phyloP scores from a whole-genome alignment of 2,329 filamentous ascomycete species.

The Epichloe hybrida region DNA sequence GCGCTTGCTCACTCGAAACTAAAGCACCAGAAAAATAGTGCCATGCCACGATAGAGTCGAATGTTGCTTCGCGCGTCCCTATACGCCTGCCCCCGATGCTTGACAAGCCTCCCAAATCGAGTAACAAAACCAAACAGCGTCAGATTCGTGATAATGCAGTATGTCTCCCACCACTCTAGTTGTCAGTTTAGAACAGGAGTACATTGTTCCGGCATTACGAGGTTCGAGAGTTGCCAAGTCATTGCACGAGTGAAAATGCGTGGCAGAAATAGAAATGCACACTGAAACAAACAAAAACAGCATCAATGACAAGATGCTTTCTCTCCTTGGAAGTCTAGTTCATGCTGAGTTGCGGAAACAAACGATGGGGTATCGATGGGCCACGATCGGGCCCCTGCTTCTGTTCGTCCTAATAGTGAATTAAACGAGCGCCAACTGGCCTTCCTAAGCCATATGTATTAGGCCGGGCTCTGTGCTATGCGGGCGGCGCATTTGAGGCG shows the following conservation, averaged over 20 bases:
- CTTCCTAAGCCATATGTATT: constrained; percentile 26
- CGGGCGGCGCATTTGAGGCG: constrained; percentile 48
- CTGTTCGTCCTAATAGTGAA: not conserved
- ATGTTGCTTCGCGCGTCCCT: not conserved
- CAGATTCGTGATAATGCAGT: not conserved
- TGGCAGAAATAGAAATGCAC: not conserved
- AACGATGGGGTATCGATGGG: constrained; percentile 12
- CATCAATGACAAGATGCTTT: not conserved
- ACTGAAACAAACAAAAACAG: not conserved
- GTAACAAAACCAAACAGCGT: not conserved
- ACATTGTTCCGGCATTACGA: no score
- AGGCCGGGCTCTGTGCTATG: constrained; percentile 57
- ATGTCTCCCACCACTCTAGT: not conserved
- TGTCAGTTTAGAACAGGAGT: not conserved
- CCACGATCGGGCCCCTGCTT: constrained; percentile 1
- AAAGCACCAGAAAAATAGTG: not conserved
- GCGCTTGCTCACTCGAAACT: not conserved
- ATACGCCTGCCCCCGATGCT: not conserved
- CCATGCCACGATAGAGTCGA: not conserved
- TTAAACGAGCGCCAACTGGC: constrained; percentile 5
- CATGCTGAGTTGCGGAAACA: not conserved
- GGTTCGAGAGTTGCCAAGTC: no score
- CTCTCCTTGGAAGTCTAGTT: not conserved
- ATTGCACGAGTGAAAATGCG: not conserved
- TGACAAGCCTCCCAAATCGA: not conserved